phyloP scores from a whole-genome alignment of 768 basidiomycete species.

The Dacryopinax primogenitus region DNA sequence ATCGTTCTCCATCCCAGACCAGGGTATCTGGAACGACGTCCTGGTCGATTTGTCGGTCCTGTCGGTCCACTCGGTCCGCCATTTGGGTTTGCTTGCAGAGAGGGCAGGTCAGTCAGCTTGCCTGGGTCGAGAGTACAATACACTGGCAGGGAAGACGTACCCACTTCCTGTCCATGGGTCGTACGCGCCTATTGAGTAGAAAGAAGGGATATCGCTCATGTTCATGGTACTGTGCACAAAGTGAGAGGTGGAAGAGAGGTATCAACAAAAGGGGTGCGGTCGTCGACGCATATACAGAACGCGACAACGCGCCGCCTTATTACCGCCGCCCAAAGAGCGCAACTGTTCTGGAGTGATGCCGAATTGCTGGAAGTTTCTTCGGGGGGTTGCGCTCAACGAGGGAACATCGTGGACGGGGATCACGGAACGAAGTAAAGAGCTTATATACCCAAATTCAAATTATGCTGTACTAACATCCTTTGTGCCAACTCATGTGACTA shows the following conservation, averaged over 20 bases:
- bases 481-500: too few relatives aligned
- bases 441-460: too few relatives aligned
- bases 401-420: too few relatives aligned
- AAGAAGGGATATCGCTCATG: background rate
- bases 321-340: too few relatives aligned
- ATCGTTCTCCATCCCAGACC: background rate
- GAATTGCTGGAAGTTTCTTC: too few relatives aligned
- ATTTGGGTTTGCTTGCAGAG: background rate
- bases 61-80: too few relatives aligned
- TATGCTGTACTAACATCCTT: too few relatives aligned
- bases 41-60: background rate
- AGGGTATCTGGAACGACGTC: background rate
- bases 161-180: background rate
- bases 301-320: too few relatives aligned
- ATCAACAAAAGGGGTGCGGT: background rate
- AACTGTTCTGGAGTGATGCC: too few relatives aligned
- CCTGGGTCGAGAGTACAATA: background rate
- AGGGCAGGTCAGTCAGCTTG: background rate
- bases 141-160: background rate
- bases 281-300: background rate
- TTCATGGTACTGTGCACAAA: background rate
- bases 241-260: background rate
- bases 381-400: too few relatives aligned
- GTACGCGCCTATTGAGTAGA: background rate
- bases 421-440: too few relatives aligned